Evolutionary conservation across 164 flowering plant genomes (phyloP), one percentile per base, ranked within the genome.

Genomic region (Warburgia ugandensis): DNA sequence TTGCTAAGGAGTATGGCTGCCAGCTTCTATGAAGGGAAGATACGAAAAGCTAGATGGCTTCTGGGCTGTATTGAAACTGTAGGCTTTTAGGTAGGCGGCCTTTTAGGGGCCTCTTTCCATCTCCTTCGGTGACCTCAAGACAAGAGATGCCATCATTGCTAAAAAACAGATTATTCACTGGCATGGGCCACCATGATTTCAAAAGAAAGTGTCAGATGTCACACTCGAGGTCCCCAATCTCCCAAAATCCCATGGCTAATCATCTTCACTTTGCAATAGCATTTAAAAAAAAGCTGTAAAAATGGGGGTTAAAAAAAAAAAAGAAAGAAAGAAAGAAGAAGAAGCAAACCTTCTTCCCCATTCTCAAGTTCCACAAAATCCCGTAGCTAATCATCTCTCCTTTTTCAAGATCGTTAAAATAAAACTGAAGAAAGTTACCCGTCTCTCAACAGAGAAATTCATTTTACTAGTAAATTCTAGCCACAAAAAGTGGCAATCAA

Each of bases 121-220:
- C 48, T 23, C 50, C 50, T 35, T 45, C 43, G 29, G 30, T 33
- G 25, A 22, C 41, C 55, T 19, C 17, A 43, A 48, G 56, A 54
- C 28, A 31, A 48, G 56, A 45, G 47, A 65, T 19, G 38, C 54
- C 74, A 77, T 77, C 66, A 73, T 74, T 72, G 68, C 78, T 42
- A 65, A 63, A 73, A 49, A 67, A 71, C 68, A 72, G 68, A 72
- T 70, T 60, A 66, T 65, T 72, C 66, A 56, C 81, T 71, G 78
- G 76, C 77, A 70, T 66, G 71, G 78, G 68, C 73, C 77, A 77
- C 73, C 70, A 69, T 65, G 68, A 69, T 60, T 69, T 59, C 69
- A 50, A 69, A 67, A 63, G 54, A 58, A 56, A 57, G 63, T 32
- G 52, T 71, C 75, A 72, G 74, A 69, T 71, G 76, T 71, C 74